A percentile compares a stretch with the other conserved stretches of the same genome.
phyloP scores from a whole-genome alignment of 805 yeast genomes.

The Wickerhamomyces silvicola region DNA sequence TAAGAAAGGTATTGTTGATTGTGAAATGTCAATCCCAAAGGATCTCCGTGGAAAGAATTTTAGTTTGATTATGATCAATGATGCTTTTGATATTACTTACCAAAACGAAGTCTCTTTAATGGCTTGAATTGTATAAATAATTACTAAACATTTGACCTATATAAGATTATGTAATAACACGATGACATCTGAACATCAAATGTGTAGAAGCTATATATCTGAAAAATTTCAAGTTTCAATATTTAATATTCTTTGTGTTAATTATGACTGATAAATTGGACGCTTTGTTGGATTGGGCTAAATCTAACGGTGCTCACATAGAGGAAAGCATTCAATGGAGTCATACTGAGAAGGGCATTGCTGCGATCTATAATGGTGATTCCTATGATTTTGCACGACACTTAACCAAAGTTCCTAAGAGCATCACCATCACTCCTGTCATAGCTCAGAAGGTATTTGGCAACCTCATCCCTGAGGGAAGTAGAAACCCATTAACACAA shows the following conservation, averaged over 20 bases:
- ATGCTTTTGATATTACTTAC: conserved; percentile 56
- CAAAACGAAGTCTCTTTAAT: conserved; percentile 17
- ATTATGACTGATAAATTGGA: conserved; percentile 4
- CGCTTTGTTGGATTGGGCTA: conserved; percentile 30
- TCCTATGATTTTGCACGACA: conserved; percentile 8
- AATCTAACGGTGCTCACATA: conserved; percentile 30
- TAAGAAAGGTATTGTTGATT: conserved; percentile 24
- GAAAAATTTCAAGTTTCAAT: too few relatives aligned
- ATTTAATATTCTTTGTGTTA: too few relatives aligned
- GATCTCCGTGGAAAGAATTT: conserved; percentile 40
- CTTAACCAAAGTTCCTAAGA: conserved; percentile 34
- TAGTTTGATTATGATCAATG: conserved; percentile 50
- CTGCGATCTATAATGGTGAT: conserved; percentile 21
- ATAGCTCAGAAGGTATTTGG: conserved; percentile 28
- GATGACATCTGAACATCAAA: too few relatives aligned
- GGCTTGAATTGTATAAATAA: too few relatives aligned
- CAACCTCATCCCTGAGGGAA: conserved; percentile 4
- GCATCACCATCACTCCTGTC: conserved; percentile 30
- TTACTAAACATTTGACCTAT: too few relatives aligned
- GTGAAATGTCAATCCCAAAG: conserved; percentile 44
- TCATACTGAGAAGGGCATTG: conserved; percentile 27
- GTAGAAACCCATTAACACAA: conserved; percentile 21
- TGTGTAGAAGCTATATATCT: too few relatives aligned
- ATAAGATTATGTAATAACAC: too few relatives aligned
- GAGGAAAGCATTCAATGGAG: conserved; percentile 29